A percentile compares a stretch with the other conserved stretches of the same genome.
phyloP scores from a whole-genome alignment of 1,139 yeast species.

The Pichia sp. region DNA sequence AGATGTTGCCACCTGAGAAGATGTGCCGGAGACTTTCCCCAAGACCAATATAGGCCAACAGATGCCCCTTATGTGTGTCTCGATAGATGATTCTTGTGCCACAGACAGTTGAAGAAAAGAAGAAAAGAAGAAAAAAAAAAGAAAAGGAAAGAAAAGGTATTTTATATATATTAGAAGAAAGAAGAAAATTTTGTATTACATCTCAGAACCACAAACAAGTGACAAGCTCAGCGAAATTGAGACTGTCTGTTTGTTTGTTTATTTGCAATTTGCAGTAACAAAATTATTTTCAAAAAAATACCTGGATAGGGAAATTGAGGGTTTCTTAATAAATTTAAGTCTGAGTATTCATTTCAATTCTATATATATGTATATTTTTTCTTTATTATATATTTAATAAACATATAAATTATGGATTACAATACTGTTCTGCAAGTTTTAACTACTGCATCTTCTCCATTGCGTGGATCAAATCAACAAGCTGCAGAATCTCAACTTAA shows the following conservation, averaged over 20 bases:
- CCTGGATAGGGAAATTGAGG: not conserved
- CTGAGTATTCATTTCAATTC: not conserved
- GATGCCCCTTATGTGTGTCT: slow-evolving; percentile 20
- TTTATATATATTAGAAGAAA: not conserved
- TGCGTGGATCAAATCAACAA: slow-evolving; percentile 22
- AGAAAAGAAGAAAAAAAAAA: slow-evolving; percentile 10
- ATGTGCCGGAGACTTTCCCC: slow-evolving; percentile 28
- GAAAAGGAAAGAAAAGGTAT: slow-evolving; percentile 25
- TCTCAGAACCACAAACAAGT: too few species aligned
- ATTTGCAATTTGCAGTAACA: too few species aligned
- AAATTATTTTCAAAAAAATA: too few species aligned
- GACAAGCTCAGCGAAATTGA: too few species aligned
- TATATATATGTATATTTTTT: not conserved
- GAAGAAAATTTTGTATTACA: too few species aligned
- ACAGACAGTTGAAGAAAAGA: slow-evolving; percentile 7
- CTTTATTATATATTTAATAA: not conserved
- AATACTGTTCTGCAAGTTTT: slow-evolving; percentile 22
- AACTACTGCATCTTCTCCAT: slow-evolving; percentile 22
- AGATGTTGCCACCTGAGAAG: slow-evolving; percentile 24
- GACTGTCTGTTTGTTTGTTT: too few species aligned
- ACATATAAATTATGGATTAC: slow-evolving; percentile 17
- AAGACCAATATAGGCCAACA: slow-evolving; percentile 12
- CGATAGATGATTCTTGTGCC: slow-evolving; percentile 23
- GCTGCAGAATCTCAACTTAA: slow-evolving; percentile 63
- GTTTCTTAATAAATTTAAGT: not conserved